phyloP scores from a whole-genome alignment of 2,329 filamentous ascomycete genomes.

The Calonectria henricotiae region DNA sequence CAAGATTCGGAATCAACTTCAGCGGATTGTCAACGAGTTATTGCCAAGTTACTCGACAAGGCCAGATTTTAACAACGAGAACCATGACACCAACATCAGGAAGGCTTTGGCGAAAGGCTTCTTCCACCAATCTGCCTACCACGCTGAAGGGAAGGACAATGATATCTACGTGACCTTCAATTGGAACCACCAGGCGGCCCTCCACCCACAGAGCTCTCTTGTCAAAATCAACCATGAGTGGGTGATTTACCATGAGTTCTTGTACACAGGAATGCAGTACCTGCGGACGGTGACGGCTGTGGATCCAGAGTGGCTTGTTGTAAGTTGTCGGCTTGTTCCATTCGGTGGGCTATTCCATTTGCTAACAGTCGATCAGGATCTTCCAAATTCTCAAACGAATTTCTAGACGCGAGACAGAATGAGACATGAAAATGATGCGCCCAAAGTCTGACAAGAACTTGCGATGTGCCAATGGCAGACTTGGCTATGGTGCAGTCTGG shows the following conservation, averaged over 20 bases:
- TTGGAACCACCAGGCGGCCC: neutral
- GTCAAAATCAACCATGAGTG: neutral
- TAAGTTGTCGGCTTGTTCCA: neutral
- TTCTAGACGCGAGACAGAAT: too few relatives aligned
- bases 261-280: neutral
- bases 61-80: neutral
- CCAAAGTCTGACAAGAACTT: too few relatives aligned
- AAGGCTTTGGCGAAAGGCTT: neutral
- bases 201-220: neutral
- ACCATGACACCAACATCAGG: neutral
- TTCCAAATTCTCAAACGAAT: neutral
- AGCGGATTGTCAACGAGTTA: neutral
- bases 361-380: neutral
- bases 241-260: neutral
- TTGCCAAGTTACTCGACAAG: neutral
- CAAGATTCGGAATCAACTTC: neutral
- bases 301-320: neutral
- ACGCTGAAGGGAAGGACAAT: neutral
- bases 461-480: too few relatives aligned
- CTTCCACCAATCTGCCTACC: neutral
- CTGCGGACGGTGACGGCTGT: neutral
- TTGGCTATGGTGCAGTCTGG: too few relatives aligned
- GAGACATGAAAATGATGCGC: too few relatives aligned
- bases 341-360: neutral
- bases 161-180: neutral